Percentiles rank a stretch among this genome's conserved stretches.
Evolutionary conservation across 2,329 filamentous ascomycete genomes (phyloP).

Genomic region (Penicillium sp.): DNA sequence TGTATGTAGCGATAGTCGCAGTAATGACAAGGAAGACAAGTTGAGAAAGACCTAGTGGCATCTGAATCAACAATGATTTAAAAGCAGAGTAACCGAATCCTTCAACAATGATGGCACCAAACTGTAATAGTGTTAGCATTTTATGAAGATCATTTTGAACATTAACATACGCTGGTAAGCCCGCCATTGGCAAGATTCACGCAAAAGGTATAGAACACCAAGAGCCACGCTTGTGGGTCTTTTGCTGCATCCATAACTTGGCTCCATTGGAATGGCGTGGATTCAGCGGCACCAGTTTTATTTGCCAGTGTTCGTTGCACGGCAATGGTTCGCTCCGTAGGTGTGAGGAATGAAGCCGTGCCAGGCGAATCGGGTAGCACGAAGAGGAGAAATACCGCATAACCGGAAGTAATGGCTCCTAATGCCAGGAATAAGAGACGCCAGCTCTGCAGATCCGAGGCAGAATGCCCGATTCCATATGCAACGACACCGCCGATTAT

Average conservation of each 20-base stretch:
- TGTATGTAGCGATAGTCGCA: neutral
- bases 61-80: neutral
- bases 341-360: neutral
- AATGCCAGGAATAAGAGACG: neutral
- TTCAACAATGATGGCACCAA: neutral
- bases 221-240: slow-evolving; percentile 9
- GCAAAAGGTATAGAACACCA: slow-evolving; percentile 15
- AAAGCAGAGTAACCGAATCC: slow-evolving; percentile 1
- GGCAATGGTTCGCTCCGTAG: neutral
- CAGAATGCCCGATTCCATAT: slow-evolving; percentile 16
- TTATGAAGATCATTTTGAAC: neutral
- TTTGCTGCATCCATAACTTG: slow-evolving; percentile 1
- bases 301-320: neutral
- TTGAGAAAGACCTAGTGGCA: neutral
- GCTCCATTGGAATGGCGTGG: neutral
- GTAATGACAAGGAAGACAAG: slow-evolving; percentile 1
- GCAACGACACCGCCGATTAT: no score
- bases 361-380: slow-evolving; percentile 1
- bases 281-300: neutral
- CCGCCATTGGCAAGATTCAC: slow-evolving; percentile 17
- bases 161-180: slow-evolving; percentile 4
- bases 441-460: neutral
- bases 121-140: neutral
- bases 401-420: slow-evolving; percentile 1
- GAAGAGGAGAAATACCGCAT: neutral